phyloP scores from a whole-genome alignment of 139 green algal species.

The Pleodorina starrii region DNA sequence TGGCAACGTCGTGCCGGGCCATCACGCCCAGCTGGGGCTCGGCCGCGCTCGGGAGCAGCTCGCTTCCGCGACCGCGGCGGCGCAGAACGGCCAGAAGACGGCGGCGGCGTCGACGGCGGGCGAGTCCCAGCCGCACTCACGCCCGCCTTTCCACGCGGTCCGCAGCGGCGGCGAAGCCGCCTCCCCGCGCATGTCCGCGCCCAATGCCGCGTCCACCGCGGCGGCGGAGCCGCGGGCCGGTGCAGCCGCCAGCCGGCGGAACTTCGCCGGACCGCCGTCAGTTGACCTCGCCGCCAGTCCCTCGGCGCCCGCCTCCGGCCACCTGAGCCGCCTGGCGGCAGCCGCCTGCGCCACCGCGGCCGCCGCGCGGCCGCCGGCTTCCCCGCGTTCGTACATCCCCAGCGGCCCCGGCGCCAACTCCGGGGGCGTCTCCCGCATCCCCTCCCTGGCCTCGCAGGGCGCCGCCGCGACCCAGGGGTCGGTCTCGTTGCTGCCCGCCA shows the following conservation, averaged over 20 bases:
- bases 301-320: neutral
- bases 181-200: neutral
- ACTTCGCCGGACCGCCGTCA: neutral
- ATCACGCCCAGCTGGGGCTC: too few relatives aligned
- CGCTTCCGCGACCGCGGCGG: too few relatives aligned
- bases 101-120: too few relatives aligned
- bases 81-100: too few relatives aligned
- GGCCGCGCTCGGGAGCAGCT: too few relatives aligned
- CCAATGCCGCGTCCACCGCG: neutral
- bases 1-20: neutral
- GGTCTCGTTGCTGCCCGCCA: neutral
- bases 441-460: slow-evolving; percentile 1
- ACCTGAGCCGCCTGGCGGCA: slow-evolving; percentile 6
- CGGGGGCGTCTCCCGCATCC: neutral
- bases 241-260: neutral
- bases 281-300: neutral
- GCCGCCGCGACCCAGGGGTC: neutral
- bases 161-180: too few relatives aligned
- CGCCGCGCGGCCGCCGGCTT: neutral
- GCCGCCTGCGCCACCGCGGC: too few relatives aligned
- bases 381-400: neutral
- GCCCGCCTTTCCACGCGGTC: too few relatives aligned
- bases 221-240: neutral
- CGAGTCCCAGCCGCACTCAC: neutral
- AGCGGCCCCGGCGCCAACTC: neutral